Evolutionary conservation across 371 early-diverging fungal species (phyloP).

Genomic region (Syncephalastrum sp.): DNA sequence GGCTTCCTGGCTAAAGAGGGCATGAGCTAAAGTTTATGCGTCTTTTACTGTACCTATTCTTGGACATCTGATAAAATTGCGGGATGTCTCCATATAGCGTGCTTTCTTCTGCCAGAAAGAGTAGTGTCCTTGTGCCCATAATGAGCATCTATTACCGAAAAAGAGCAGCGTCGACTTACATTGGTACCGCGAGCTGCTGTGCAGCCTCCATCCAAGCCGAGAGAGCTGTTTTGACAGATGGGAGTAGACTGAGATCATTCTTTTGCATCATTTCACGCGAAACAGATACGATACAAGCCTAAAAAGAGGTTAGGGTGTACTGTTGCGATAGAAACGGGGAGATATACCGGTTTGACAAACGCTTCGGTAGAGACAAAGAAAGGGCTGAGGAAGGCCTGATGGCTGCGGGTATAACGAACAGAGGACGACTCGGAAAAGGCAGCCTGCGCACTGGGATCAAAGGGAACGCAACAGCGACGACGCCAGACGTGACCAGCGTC

Average conservation of each 20-base stretch:
- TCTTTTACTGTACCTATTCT: background rate
- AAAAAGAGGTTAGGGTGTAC: background rate
- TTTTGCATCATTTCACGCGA: slow-evolving; percentile 9
- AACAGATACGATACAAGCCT: background rate
- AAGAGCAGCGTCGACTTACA: too few relatives aligned
- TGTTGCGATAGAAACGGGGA: background rate
- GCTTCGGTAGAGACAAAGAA: slow-evolving; percentile 10
- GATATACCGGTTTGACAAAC: slow-evolving; percentile 13
- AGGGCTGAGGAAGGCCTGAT: background rate
- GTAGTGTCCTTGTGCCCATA: slow-evolving; percentile 6
- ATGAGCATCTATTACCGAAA: background rate
- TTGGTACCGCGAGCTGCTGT: background rate
- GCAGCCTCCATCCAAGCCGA: slow-evolving; percentile 2
- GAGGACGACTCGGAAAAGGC: too few relatives aligned
- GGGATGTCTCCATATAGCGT: slow-evolving; percentile 9
- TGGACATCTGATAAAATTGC: background rate
- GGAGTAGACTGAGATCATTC: slow-evolving; percentile 6
- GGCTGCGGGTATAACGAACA: slow-evolving; percentile 1
- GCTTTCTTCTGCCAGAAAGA: slow-evolving; percentile 13
- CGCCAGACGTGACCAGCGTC: slow-evolving; percentile 4
- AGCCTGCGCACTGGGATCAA: slow-evolving; percentile 3
- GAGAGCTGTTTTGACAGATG: slow-evolving; percentile 3
- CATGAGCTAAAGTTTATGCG: background rate
- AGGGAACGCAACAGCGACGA: slow-evolving; percentile 6
- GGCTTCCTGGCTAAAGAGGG: slow-evolving; percentile 3